Base-by-base conservation (phyloP, 2,329 filamentous ascomycete species). In the Cercospora canescens region DNA sequence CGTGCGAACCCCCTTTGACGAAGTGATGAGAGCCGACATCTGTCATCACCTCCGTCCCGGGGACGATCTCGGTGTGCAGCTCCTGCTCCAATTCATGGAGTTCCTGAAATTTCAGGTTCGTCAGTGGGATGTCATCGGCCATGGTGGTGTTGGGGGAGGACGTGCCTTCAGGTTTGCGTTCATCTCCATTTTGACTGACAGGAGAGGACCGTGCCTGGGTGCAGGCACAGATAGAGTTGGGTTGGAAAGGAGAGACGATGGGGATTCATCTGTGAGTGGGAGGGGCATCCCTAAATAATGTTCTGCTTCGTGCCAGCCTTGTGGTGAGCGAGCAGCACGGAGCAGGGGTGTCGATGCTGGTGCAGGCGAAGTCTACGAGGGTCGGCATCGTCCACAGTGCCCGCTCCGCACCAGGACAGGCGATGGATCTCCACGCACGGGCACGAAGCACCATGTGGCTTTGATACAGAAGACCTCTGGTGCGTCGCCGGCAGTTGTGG, bases 1-100 rank as follows among this genome's bases (percentile, higher is more conserved):
- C 82, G 35, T 81, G 78, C 24, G 76, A 74, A 21, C 76, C 74
- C 24, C 81, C 79, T 71, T 89, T 89, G 72, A 89, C 86, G 71
- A 90, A 90, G 75, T 89, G 87, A 76, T 88, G 86, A 1, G 80
- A 79, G 21, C 86, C 87, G 39, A 89, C 83, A 80, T 90, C 85
- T 8, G 81, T 77, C 86, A 88, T 88, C 72, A 87, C 80, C 75
- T 87, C 85, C 4, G 86, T 88, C 26, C 86, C 86, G 3, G 86
- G 86, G 45, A 86, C 76, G 64, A 88, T 83, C 67, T 85, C 82
- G 34, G 79, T 80, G 63, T 84, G 79, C 66, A 87, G 81, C 78
- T 86, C 83, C 62, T 80, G 70, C 73, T 85, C 84, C 67, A 86
- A 77, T 65, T 82, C 79, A 64, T 74, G 78, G 54, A 80, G 76